Evolutionary conservation across 306 rosid genomes (phyloP).

Genomic region (Delonix regia): DNA sequence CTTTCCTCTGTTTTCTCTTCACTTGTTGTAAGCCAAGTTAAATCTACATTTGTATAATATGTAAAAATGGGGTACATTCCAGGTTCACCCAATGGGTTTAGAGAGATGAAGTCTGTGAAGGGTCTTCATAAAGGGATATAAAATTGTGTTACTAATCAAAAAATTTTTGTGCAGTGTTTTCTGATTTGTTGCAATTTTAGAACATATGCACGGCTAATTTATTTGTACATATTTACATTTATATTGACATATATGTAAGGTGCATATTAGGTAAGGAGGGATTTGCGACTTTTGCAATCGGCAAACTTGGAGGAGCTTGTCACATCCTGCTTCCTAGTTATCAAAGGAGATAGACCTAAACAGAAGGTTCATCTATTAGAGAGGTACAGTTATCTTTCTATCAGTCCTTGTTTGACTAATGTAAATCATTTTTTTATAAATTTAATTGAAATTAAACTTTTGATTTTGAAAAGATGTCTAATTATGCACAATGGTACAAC

Average conservation of each 20-base stretch:
- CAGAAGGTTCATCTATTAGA: slow-evolving; percentile 81
- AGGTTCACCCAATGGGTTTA: neutral
- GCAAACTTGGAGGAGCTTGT: slow-evolving; percentile 73
- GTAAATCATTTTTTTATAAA: neutral
- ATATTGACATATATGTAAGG: neutral
- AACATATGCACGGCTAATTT: neutral
- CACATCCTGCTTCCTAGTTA: slow-evolving; percentile 64
- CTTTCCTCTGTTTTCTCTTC: neutral
- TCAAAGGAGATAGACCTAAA: slow-evolving; percentile 71
- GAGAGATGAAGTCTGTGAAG: neutral
- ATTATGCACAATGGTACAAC: neutral
- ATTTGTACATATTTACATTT: neutral
- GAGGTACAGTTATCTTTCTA: slow-evolving; percentile 49
- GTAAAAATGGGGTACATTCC: neutral
- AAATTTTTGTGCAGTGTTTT: neutral
- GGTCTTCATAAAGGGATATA: neutral
- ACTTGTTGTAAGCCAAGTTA: neutral
- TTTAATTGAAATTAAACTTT: neutral
- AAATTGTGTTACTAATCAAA: neutral
- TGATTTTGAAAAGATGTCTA: neutral
- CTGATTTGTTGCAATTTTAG: neutral
- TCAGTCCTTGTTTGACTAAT: neutral
- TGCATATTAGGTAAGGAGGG: slow-evolving; percentile 74
- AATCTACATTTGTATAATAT: neutral
- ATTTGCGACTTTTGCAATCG: slow-evolving; percentile 64